Conservation (phyloP, 371 early-diverging fungal species). For the Haplosporangium sp. region DNA sequence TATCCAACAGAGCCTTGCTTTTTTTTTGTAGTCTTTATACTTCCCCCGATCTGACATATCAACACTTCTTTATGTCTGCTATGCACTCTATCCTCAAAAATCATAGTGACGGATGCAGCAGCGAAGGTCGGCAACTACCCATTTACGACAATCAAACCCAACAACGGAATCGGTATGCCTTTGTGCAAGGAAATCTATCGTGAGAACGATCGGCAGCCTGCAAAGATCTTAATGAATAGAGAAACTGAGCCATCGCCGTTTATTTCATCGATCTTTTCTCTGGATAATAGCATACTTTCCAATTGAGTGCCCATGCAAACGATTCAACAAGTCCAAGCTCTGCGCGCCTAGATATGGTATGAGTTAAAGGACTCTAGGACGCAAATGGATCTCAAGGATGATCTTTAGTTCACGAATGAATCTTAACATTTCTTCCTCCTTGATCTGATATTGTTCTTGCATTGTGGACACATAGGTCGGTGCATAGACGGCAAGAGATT, state of each 20-base stretch:
- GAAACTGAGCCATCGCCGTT: background rate
- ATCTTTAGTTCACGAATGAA: too few species aligned
- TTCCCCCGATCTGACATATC: background rate
- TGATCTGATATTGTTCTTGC: background rate
- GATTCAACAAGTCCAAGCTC: conserved; percentile 60
- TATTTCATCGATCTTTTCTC: background rate
- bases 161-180: conserved; percentile 66
- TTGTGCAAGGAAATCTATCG: too few species aligned
- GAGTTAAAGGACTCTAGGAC: background rate
- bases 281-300: conserved; percentile 69
- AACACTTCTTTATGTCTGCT: background rate
- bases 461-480: conserved; percentile 52
- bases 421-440: background rate
- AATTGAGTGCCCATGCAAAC: conserved; percentile 76
- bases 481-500: conserved; percentile 73
- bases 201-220: background rate
- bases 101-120: conserved; percentile 77
- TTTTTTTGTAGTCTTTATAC: background rate
- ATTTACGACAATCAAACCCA: conserved; percentile 87
- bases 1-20: background rate
- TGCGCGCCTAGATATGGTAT: conserved; percentile 81
- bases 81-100: background rate
- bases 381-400: background rate
- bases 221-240: too few species aligned
- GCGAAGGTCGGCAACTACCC: conserved; percentile 89